Evolutionary conservation across 2,329 filamentous ascomycete species (phyloP).

Genomic region (Fusarium sp.): DNA sequence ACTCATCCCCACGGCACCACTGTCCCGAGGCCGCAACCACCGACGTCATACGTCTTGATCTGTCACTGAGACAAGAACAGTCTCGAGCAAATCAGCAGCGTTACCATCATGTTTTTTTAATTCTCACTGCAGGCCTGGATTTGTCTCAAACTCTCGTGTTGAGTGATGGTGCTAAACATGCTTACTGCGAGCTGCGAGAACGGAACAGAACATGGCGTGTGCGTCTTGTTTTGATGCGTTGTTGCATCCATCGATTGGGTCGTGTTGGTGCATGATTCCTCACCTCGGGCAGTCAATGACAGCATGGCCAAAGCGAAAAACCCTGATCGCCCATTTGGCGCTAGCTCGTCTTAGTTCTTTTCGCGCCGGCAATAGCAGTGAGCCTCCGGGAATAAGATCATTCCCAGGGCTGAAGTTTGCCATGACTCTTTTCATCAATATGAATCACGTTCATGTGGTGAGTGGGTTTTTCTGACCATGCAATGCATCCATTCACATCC

Average conservation of each 20-base stretch:
- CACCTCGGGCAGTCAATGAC: slow-evolving; percentile 22
- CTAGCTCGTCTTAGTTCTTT: slow-evolving; percentile 22
- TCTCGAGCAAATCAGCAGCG: not conserved
- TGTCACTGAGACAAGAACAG: slow-evolving; percentile 10
- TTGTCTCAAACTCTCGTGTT: slow-evolving; percentile 24
- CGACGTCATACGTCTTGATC: slow-evolving; percentile 35
- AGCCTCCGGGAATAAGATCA: slow-evolving; percentile 30
- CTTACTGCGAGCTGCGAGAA: not conserved
- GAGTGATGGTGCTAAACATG: slow-evolving; percentile 17
- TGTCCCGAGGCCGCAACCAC: slow-evolving; percentile 17
- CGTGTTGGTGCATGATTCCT: not conserved
- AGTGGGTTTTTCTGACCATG: not conserved
- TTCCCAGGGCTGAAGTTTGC: slow-evolving; percentile 14
- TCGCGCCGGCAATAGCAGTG: slow-evolving; percentile 34
- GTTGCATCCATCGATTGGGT: not conserved
- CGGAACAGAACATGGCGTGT: slow-evolving; percentile 11
- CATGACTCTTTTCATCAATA: not conserved
- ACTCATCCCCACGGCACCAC: slow-evolving; percentile 15
- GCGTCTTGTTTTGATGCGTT: slow-evolving; percentile 15
- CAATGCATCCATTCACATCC: not conserved
- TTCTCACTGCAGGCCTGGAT: slow-evolving; percentile 16
- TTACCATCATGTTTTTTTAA: slow-evolving; percentile 11
- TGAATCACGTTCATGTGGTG: not conserved
- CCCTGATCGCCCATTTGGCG: slow-evolving; percentile 35
- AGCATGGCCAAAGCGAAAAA: slow-evolving; percentile 8